A percentile compares a stretch with the other conserved stretches of the same genome.
phyloP scores from a whole-genome alignment of 1,284 basidiomycete species.

The Ganoderma lucidum region DNA sequence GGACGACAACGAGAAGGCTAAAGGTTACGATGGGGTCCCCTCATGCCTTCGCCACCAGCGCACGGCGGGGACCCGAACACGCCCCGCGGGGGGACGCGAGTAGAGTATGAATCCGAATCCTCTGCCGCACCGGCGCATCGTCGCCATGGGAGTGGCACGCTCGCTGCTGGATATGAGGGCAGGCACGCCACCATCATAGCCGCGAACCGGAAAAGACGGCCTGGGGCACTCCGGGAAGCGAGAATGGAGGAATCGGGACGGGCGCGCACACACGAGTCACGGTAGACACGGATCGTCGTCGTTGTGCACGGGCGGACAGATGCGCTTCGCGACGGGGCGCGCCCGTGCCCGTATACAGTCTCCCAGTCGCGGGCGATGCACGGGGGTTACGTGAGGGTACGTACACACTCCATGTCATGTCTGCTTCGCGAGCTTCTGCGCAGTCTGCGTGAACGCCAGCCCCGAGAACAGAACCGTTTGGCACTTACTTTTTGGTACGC shows the following conservation, averaged over 20 bases:
- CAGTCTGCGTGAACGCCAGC: conserved; percentile 15
- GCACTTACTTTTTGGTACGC: background rate
- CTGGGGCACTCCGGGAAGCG: background rate
- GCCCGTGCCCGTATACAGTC: background rate
- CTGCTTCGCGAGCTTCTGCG: conserved; percentile 26
- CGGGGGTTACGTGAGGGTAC: conserved; percentile 16
- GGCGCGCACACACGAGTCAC: background rate
- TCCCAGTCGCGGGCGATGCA: conserved; percentile 8
- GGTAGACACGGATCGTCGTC: conserved; percentile 5
- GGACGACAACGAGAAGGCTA: conserved; percentile 1
- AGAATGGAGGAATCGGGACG: conserved; percentile 4
- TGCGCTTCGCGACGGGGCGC: background rate
- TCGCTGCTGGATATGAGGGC: background rate
- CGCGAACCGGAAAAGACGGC: background rate
- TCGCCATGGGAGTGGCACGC: background rate
- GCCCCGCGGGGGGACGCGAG: background rate
- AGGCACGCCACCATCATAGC: conserved; percentile 7
- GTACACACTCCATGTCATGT: conserved; percentile 12
- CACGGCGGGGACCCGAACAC: conserved; percentile 6
- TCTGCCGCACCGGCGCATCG: background rate
- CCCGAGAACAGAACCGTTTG: background rate
- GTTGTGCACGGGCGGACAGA: background rate
- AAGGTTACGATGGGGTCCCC: background rate
- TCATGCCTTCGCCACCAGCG: background rate
- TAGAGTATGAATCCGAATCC: background rate